These are phyloP conservation scores for Penicillium longicatenatum DNA, from an alignment of 495 filamentous ascomycete genomes.

Conservation along the genomic window DNA sequence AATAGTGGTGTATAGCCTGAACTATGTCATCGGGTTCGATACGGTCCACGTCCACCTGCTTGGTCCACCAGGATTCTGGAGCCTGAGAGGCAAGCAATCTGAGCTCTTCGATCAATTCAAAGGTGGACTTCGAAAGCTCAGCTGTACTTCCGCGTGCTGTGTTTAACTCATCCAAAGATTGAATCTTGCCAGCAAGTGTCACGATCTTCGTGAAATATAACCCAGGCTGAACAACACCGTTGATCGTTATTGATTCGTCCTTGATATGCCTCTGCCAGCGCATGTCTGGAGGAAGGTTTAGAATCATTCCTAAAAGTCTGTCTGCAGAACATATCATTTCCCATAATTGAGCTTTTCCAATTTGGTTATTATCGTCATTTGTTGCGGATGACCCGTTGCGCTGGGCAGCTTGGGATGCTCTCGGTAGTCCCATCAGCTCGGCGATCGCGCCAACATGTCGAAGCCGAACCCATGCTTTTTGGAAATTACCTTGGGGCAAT, in stretches of 20 bases:
- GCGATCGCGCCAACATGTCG: slow-evolving; percentile 31
- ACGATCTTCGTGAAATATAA: slow-evolving; percentile 27
- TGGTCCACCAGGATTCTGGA: slow-evolving; percentile 28
- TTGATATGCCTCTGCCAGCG: slow-evolving; percentile 13
- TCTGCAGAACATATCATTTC: slow-evolving; percentile 30
- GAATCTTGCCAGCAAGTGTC: slow-evolving; percentile 25
- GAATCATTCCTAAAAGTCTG: slow-evolving; percentile 28
- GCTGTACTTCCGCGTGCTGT: slow-evolving; percentile 4
- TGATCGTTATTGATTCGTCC: slow-evolving; percentile 10
- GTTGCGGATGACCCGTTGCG: slow-evolving; percentile 4
- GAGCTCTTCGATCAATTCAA: slow-evolving; percentile 25
- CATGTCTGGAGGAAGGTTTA: slow-evolving; percentile 33
- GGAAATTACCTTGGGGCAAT: slow-evolving; percentile 29
- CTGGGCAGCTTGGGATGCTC: slow-evolving; percentile 10
- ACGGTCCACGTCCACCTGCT: slow-evolving; percentile 7
- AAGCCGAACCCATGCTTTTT: slow-evolving; percentile 28
- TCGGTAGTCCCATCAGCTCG: slow-evolving; percentile 32
- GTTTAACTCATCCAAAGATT: slow-evolving; percentile 30
- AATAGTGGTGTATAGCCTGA: slow-evolving; percentile 30
- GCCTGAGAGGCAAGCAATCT: slow-evolving; percentile 23
- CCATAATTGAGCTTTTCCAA: slow-evolving; percentile 29
- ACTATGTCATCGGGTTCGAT: slow-evolving; percentile 26
- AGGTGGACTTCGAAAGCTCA: slow-evolving; percentile 19
- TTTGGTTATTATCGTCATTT: slow-evolving; percentile 10
- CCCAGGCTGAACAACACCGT: slow-evolving; percentile 28